phyloP scores from a whole-genome alignment of 169 alveolate genomes.

The Babesia ovata region DNA sequence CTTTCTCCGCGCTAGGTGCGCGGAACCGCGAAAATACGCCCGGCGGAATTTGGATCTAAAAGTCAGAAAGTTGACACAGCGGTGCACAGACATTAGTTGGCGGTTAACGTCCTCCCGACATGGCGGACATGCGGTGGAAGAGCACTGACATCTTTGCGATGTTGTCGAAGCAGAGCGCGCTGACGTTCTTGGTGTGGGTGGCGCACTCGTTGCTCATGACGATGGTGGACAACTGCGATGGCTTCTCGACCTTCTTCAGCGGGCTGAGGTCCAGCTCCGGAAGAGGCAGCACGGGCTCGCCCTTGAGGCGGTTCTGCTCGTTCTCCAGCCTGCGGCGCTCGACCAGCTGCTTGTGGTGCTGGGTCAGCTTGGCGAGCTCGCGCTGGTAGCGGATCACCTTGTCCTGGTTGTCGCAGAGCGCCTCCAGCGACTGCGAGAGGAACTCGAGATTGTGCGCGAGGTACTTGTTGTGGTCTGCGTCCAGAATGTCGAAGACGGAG shows the following conservation, averaged over 20 bases:
- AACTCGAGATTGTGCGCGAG: slow-evolving; percentile 73
- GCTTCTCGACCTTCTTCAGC: slow-evolving; percentile 65
- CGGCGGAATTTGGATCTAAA: slow-evolving; percentile 1
- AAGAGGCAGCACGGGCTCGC: slow-evolving; percentile 81
- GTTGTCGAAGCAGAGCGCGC: slow-evolving; percentile 69
- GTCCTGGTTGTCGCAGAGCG: slow-evolving; percentile 80
- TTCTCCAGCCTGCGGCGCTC: slow-evolving; percentile 83
- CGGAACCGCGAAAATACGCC: too few relatives aligned
- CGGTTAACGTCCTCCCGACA: slow-evolving; percentile 1
- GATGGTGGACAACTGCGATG: slow-evolving; percentile 70
- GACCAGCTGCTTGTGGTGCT: slow-evolving; percentile 80
- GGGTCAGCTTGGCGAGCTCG: slow-evolving; percentile 78
- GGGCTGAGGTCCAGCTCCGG: slow-evolving; percentile 63
- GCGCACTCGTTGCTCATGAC: slow-evolving; percentile 70
- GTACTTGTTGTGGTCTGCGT: slow-evolving; percentile 67
- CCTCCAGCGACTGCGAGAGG: slow-evolving; percentile 79
- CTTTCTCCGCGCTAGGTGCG: too few relatives aligned
- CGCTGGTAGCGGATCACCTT: slow-evolving; percentile 78
- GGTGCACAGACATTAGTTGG: slow-evolving; percentile 1
- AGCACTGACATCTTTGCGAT: slow-evolving; percentile 68
- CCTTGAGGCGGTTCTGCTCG: slow-evolving; percentile 82
- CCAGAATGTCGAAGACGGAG: slow-evolving; percentile 72
- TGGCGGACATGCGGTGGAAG: slow-evolving; percentile 39
- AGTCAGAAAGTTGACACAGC: slow-evolving; percentile 13
- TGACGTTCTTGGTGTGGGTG: slow-evolving; percentile 59